A percentile compares a stretch with the other conserved stretches of the same genome.
These are phyloP conservation scores for Leptographium wingfieldii DNA, from an alignment of 2,329 filamentous ascomycete genomes.

Conservation along the genomic window DNA sequence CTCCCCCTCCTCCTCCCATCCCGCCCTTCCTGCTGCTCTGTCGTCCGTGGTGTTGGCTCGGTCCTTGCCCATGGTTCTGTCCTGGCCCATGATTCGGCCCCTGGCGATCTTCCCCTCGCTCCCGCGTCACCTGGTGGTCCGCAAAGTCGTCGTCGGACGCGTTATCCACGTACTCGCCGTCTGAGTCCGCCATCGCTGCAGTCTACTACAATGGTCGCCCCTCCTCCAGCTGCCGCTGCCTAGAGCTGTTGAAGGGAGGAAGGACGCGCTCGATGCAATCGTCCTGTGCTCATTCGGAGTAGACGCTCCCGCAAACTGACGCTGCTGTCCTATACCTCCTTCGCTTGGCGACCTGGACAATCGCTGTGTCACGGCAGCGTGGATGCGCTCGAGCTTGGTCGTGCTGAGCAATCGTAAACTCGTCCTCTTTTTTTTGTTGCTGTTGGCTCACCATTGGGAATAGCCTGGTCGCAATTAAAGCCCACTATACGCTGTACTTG, in stretches of 20 bases:
- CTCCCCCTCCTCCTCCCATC: constrained; percentile 5
- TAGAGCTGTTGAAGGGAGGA: too few relatives aligned
- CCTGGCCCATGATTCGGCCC: not conserved
- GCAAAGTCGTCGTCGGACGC: constrained; percentile 53
- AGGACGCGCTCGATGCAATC: too few relatives aligned
- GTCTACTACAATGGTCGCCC: not conserved
- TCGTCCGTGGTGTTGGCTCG: constrained; percentile 13
- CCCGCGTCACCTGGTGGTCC: constrained; percentile 30
- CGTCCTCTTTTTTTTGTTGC: not conserved
- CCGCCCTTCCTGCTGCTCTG: not conserved
- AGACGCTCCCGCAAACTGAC: not conserved
- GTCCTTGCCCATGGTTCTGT: constrained; percentile 15
- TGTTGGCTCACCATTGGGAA: not conserved
- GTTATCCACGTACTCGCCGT: constrained; percentile 56
- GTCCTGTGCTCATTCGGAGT: too few relatives aligned
- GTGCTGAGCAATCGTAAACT: not conserved
- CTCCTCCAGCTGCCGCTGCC: not conserved
- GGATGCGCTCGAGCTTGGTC: not conserved
- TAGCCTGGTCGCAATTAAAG: not conserved
- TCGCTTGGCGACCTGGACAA: not conserved
- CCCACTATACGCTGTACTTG: not conserved
- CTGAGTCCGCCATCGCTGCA: constrained; percentile 53
- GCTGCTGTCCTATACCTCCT: not conserved
- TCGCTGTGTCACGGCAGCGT: not conserved
- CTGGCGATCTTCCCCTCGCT: constrained; percentile 11